A percentile compares a stretch with the other conserved stretches of the same genome.
These are phyloP conservation scores for Rosa lucieae DNA, from an alignment of 306 rosid species.

Conservation along the genomic window DNA sequence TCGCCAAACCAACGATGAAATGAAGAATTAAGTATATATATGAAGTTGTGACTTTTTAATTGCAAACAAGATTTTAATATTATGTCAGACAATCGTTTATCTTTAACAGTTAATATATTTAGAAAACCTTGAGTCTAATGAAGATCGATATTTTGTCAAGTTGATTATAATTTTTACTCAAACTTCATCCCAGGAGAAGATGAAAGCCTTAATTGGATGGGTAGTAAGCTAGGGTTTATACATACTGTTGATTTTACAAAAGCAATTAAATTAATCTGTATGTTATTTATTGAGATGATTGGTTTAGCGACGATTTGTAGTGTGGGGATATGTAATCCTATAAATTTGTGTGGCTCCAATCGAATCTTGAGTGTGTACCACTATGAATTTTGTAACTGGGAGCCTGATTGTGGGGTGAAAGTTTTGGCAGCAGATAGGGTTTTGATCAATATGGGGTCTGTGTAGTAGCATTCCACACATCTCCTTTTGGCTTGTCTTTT, in stretches of 20 bases:
- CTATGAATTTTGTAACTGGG: slow-evolving; percentile 15
- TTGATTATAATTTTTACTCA: no score
- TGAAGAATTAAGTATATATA: no score
- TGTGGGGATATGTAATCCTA: slow-evolving; percentile 22
- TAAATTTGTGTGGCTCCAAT: slow-evolving; percentile 52
- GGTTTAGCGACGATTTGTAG: neutral
- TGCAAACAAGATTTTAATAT: neutral
- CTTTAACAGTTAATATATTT: no score
- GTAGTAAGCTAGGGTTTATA: neutral
- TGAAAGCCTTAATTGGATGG: neutral
- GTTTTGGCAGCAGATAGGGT: slow-evolving; percentile 58
- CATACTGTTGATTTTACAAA: neutral
- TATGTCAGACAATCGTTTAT: neutral
- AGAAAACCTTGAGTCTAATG: no score
- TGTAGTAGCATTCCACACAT: slow-evolving; percentile 67
- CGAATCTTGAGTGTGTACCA: slow-evolving; percentile 12
- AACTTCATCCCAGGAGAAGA: neutral
- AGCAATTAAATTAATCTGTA: neutral
- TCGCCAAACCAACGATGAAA: no score
- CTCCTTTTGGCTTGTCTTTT: slow-evolving; percentile 42
- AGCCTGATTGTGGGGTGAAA: slow-evolving; percentile 27
- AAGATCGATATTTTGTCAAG: no score
- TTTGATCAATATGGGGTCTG: slow-evolving; percentile 68
- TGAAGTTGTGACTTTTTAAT: no score
- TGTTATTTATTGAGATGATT: neutral